These are phyloP conservation scores for Moniliella sp. DNA, from an alignment of 1,284 basidiomycete species.

Conservation along the genomic window DNA sequence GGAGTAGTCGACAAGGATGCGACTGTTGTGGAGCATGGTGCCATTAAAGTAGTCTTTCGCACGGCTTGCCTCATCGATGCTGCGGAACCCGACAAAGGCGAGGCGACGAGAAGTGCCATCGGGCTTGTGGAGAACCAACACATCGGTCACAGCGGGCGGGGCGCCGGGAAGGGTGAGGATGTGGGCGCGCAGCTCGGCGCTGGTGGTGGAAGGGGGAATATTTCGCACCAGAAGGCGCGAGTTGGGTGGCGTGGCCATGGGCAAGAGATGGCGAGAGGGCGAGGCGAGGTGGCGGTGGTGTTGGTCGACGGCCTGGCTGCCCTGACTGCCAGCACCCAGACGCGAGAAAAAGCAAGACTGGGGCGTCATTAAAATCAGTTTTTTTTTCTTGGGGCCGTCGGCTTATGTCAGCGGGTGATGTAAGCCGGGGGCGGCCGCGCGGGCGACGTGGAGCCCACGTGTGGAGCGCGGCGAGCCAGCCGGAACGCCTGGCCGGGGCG, in stretches of 20 bases:
- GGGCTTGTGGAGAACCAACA: constrained; percentile 56
- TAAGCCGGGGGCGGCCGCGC: background rate
- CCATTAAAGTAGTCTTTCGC: constrained; percentile 67
- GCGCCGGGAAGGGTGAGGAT: constrained; percentile 36
- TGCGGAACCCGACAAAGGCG: constrained; percentile 77
- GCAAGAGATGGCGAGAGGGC: background rate
- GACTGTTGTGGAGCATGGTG: constrained; percentile 43
- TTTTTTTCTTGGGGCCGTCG: too few species aligned
- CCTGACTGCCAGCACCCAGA: too few species aligned
- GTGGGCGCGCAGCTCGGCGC: constrained; percentile 48
- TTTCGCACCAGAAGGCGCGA: constrained; percentile 80
- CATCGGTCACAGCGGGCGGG: constrained; percentile 50
- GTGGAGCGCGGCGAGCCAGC: too few species aligned
- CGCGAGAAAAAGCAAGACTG: too few species aligned
- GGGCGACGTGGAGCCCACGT: too few species aligned
- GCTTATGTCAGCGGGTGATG: too few species aligned
- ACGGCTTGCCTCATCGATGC: constrained; percentile 50
- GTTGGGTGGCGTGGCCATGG: constrained; percentile 24
- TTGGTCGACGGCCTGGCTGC: too few species aligned
- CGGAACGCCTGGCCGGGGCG: too few species aligned
- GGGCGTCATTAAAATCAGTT: too few species aligned
- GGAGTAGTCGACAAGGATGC: constrained; percentile 55
- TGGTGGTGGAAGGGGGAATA: constrained; percentile 53
- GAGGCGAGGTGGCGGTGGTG: background rate
- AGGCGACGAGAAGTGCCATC: constrained; percentile 64